Evolutionary conservation across 179 eudicot genomes (phyloP).

Genomic region (Carnegiea gigantea): DNA sequence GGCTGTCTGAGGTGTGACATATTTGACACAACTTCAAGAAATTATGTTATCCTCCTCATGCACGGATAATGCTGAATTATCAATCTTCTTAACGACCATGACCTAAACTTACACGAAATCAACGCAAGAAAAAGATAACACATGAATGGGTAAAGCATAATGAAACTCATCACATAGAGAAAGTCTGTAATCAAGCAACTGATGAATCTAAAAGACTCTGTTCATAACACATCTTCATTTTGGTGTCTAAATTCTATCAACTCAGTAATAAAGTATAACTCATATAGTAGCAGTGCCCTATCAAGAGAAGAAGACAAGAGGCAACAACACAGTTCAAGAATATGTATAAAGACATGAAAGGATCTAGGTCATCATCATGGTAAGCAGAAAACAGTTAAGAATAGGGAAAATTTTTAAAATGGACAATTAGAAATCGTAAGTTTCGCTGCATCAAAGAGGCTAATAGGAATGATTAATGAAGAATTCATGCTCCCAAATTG

Average conservation of each 20-base stretch:
- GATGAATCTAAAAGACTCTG: background rate
- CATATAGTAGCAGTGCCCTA: background rate
- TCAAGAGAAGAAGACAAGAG: background rate
- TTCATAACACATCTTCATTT: background rate
- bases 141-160: background rate
- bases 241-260: background rate
- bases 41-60: constrained; percentile 97
- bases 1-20: constrained; percentile 39
- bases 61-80: constrained; percentile 40
- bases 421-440: background rate
- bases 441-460: background rate
- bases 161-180: background rate
- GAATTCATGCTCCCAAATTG: background rate
- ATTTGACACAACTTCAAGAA: constrained; percentile 91
- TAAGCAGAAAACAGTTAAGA: background rate
- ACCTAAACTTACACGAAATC: constrained; percentile 35
- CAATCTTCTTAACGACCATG: no score
- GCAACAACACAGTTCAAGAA: background rate
- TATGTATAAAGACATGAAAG: background rate
- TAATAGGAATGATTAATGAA: background rate
- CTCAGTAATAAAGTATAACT: background rate
- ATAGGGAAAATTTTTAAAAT: background rate
- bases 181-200: background rate
- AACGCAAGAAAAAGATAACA: constrained; percentile 5
- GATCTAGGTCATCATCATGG: background rate